Conservation (phyloP, 306 rosid species). For the Alnus glutinosa region DNA sequence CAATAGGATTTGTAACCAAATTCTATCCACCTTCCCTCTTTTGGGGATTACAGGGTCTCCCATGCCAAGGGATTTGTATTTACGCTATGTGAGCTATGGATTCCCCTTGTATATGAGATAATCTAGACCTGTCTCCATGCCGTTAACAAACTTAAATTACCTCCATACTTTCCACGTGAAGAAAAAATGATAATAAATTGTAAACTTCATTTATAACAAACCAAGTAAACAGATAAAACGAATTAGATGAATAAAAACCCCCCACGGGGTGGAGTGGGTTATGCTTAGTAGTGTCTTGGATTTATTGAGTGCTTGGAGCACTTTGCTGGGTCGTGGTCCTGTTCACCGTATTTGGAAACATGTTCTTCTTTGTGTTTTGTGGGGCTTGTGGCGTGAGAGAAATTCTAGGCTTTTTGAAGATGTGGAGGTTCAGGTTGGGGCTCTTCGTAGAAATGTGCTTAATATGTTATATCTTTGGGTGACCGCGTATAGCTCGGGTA, state of each 20-base stretch:
- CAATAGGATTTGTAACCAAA: neutral
- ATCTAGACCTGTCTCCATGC: neutral
- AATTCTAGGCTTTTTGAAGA: no score
- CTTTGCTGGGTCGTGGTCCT: no score
- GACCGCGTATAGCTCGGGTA: no score
- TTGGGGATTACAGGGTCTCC: slow-evolving; percentile 1
- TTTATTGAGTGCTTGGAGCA: no score
- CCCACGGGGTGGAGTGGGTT: no score
- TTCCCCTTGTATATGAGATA: neutral
- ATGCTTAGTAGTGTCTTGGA: no score
- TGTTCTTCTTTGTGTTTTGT: no score
- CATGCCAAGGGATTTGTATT: neutral
- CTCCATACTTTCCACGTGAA: neutral
- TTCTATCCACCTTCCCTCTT: neutral
- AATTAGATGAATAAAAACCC: neutral
- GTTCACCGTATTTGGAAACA: no score
- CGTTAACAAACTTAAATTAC: neutral
- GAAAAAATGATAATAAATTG: neutral
- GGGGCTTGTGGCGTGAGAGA: no score
- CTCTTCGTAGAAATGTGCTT: no score
- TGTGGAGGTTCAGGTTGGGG: no score
- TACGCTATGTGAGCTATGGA: neutral
- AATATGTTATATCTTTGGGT: no score
- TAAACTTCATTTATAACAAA: slow-evolving; percentile 18
- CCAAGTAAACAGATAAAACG: slow-evolving; percentile 7